Evolutionary conservation across 2,329 filamentous ascomycete genomes (phyloP).

Genomic region (Hymenoscyphus infarciens): DNA sequence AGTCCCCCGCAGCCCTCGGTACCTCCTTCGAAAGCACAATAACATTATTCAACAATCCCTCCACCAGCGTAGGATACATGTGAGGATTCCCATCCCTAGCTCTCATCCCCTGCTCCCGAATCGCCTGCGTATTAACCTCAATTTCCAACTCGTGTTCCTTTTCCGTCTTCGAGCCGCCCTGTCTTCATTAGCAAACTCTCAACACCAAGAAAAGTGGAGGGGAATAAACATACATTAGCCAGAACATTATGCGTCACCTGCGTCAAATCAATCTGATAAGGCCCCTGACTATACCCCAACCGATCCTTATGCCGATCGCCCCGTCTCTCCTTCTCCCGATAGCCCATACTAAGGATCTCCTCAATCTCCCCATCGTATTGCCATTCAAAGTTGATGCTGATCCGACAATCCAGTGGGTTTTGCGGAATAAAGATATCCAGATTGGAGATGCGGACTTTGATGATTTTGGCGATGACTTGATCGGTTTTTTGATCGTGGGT

Average conservation of each 20-base stretch:
- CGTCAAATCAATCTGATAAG: constrained; percentile 88
- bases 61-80: constrained; percentile 64
- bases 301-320: constrained; percentile 81
- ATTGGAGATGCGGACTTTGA: constrained; percentile 86
- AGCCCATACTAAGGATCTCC: background rate
- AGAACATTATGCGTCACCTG: constrained; percentile 90
- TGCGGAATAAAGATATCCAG: constrained; percentile 81
- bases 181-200: constrained; percentile 8
- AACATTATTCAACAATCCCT: constrained; percentile 69
- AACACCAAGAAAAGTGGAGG: background rate
- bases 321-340: constrained; percentile 34
- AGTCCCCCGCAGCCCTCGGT: background rate
- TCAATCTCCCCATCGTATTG: constrained; percentile 69
- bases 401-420: constrained; percentile 79
- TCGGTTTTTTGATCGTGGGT: constrained; percentile 72
- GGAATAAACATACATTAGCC: constrained; percentile 35
- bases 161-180: constrained; percentile 36
- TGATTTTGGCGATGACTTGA: constrained; percentile 73
- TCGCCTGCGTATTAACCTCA: constrained; percentile 61
- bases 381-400: constrained; percentile 95
- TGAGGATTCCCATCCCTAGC: constrained; percentile 51
- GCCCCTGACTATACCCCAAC: constrained; percentile 82
- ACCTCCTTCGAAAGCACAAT: constrained; percentile 27
- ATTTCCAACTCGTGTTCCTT: constrained; percentile 82
- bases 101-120: constrained; percentile 63